Evolutionary conservation across 2,329 filamentous ascomycete species (phyloP).

Genomic region (Mycosphaerella sp.): DNA sequence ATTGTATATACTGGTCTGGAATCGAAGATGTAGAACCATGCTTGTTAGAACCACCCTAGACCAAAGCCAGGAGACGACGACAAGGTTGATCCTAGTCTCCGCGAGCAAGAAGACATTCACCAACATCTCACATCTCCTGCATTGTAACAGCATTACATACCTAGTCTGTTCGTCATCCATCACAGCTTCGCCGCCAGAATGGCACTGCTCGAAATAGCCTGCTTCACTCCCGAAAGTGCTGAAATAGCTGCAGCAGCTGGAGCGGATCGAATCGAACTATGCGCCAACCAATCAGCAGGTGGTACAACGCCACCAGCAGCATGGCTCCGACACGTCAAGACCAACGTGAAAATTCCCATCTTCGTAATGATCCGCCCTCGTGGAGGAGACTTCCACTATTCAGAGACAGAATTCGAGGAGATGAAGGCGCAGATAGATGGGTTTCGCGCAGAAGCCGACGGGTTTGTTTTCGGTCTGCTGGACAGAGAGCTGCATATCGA

Average conservation of each 20-base stretch:
- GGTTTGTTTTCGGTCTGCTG: conserved; percentile 51
- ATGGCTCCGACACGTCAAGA: conserved; percentile 27
- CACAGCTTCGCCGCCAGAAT: conserved; percentile 4
- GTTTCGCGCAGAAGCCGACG: conserved; percentile 38
- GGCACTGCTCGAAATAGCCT: conserved; percentile 45
- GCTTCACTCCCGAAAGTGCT: conserved; percentile 43
- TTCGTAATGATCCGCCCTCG: conserved; percentile 52
- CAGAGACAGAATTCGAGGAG: conserved; percentile 35
- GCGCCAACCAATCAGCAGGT: conserved; percentile 37
- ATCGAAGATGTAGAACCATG: too few species aligned
- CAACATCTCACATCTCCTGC: too few species aligned
- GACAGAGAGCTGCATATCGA: conserved; percentile 36
- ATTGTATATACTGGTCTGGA: too few species aligned
- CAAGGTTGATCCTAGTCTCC: too few species aligned
- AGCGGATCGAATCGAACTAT: conserved; percentile 50
- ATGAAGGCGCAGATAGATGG: conserved; percentile 41
- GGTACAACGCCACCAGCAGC: conserved; percentile 39
- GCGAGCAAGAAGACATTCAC: too few species aligned
- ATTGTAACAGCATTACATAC: too few species aligned
- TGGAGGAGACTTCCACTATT: conserved; percentile 43
- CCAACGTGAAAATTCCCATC: conserved; percentile 38
- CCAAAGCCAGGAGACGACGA: too few species aligned
- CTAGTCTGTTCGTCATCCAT: too few species aligned
- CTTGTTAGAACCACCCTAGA: too few species aligned
- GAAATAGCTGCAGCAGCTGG: conserved; percentile 39